Percentiles rank a stretch among this genome's conserved stretches.
Conservation (phyloP, 2,329 filamentous ascomycete species). For the Fusarium palustre region DNA sequence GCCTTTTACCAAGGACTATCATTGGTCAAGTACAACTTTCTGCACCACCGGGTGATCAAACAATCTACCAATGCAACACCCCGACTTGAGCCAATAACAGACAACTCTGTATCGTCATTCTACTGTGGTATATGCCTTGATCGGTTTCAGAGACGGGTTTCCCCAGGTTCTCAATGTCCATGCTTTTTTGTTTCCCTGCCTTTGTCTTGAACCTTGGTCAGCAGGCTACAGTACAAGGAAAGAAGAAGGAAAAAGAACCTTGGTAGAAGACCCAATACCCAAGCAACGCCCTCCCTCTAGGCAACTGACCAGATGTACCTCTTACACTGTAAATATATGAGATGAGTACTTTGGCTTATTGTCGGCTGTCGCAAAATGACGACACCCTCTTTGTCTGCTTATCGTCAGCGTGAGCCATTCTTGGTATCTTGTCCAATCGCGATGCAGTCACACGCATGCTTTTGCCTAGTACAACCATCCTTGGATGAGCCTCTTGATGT, state of each 20-base stretch:
- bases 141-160: slow-evolving; percentile 1
- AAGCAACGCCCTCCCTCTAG: slow-evolving; percentile 4
- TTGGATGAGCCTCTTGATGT: not conserved
- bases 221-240: slow-evolving; percentile 23
- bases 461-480: not conserved
- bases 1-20: not conserved
- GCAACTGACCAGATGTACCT: slow-evolving; percentile 25
- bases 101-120: slow-evolving; percentile 7
- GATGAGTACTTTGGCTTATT: not conserved
- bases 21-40: slow-evolving; percentile 12
- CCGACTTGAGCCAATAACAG: not conserved
- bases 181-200: not conserved
- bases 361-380: slow-evolving; percentile 19
- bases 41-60: slow-evolving; percentile 16
- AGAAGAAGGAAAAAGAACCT: slow-evolving; percentile 30
- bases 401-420: slow-evolving; percentile 3
- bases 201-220: slow-evolving; percentile 6
- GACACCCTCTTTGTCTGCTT: slow-evolving; percentile 35
- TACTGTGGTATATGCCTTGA: too few species aligned
- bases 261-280: slow-evolving; percentile 23
- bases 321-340: not conserved
- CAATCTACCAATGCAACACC: slow-evolving; percentile 11
- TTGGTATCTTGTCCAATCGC: not conserved
- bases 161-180: not conserved
- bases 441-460: not conserved